phyloP scores from a whole-genome alignment of 441 rosid genomes.

The Gossypium gossypioides region DNA sequence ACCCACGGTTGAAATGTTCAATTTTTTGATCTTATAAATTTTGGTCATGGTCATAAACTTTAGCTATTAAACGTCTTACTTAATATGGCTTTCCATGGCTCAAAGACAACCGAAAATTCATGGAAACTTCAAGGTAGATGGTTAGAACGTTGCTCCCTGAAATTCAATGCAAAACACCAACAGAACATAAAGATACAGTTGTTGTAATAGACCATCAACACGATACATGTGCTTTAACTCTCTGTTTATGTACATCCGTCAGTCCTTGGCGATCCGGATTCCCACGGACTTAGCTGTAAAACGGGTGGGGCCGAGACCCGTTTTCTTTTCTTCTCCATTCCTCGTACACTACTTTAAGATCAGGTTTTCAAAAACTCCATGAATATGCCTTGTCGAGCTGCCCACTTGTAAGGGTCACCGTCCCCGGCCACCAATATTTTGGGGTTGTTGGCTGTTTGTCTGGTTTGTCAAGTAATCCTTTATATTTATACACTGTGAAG shows the following conservation, averaged over 20 bases:
- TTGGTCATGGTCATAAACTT: background rate
- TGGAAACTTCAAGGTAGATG: background rate
- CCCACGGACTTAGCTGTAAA: background rate
- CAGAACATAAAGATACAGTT: background rate
- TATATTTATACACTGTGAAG: background rate
- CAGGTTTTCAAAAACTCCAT: background rate
- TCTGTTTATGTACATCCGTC: slow-evolving; percentile 8
- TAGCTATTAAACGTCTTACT: background rate
- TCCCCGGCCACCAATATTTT: background rate
- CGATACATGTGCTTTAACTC: background rate
- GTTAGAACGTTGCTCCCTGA: slow-evolving; percentile 5
- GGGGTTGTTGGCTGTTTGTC: background rate
- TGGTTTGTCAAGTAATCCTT: background rate
- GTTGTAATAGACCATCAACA: background rate
- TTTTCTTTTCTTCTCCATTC: background rate
- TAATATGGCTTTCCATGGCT: background rate
- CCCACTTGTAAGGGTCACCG: background rate
- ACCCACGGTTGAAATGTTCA: background rate
- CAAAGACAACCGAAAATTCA: background rate
- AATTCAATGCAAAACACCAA: background rate
- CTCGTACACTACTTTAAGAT: background rate
- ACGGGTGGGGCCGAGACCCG: background rate
- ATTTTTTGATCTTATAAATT: background rate
- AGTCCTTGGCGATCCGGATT: background rate
- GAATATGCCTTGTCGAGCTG: background rate